Evolutionary conservation across 495 filamentous ascomycete genomes (phyloP).

Genomic region (Talaromyces nanjingensis): DNA sequence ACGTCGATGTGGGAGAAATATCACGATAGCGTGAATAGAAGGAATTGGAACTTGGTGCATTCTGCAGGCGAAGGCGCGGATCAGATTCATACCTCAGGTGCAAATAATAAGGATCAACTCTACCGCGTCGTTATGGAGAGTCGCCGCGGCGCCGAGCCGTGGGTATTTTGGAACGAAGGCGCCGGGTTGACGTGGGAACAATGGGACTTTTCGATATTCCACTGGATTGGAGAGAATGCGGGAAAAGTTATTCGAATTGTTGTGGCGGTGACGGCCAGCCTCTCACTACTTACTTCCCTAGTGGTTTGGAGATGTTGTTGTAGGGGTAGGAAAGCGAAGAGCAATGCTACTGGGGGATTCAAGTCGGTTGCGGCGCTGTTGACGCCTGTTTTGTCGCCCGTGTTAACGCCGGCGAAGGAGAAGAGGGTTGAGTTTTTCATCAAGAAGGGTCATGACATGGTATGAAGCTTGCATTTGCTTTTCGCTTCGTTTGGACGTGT

Average conservation of each 20-base stretch:
- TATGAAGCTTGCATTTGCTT: background rate
- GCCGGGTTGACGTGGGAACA: constrained; percentile 37
- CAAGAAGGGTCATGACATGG: background rate
- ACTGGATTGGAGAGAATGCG: constrained; percentile 1
- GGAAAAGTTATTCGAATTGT: constrained; percentile 1
- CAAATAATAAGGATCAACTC: constrained; percentile 2
- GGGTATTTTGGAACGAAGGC: constrained; percentile 34
- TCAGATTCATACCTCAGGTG: background rate
- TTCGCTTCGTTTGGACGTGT: background rate
- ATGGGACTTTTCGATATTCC: constrained; percentile 21
- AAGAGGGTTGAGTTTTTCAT: background rate
- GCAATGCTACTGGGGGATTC: background rate
- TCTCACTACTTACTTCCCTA: background rate
- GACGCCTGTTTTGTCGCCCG: background rate
- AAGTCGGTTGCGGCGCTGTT: background rate
- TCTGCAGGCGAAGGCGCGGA: background rate
- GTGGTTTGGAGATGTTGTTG: constrained; percentile 7
- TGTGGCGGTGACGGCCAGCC: background rate
- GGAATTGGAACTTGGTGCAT: constrained; percentile 1
- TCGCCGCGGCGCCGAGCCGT: constrained; percentile 26
- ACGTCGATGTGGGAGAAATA: constrained; percentile 19
- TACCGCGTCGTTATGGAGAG: constrained; percentile 36
- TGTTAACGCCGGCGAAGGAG: background rate
- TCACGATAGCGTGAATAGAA: constrained; percentile 4
- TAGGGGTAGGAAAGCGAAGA: background rate